Evolutionary conservation across 1,284 basidiomycete genomes (phyloP).

Genomic region (Malassezia yamatoensis): DNA sequence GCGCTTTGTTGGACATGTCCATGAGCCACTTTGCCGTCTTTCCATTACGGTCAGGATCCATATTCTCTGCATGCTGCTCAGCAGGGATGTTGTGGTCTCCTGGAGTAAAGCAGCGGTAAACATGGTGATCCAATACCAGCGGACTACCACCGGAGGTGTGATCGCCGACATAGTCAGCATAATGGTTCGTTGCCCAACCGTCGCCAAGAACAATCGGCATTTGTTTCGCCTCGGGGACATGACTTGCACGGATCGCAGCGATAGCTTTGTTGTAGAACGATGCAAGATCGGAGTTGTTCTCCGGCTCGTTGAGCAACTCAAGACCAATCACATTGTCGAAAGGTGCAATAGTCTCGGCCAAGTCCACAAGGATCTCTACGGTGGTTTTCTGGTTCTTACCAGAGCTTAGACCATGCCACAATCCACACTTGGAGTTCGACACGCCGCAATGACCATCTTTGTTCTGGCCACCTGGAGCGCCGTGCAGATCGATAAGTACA

Average conservation of each 20-base stretch:
- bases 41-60: constrained; percentile 23
- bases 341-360: constrained; percentile 45
- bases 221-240: constrained; percentile 17
- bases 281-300: constrained; percentile 47
- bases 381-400: constrained; percentile 46
- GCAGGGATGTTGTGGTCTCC: constrained; percentile 58
- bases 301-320: constrained; percentile 75
- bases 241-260: constrained; percentile 51
- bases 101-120: constrained; percentile 70
- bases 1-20: constrained; percentile 44
- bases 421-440: constrained; percentile 19
- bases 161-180: constrained; percentile 54
- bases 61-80: constrained; percentile 52
- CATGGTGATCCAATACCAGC: constrained; percentile 68
- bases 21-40: constrained; percentile 24
- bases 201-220: constrained; percentile 60
- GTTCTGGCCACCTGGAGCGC: constrained; percentile 59
- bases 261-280: constrained; percentile 53
- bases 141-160: constrained; percentile 46
- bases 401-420: constrained; percentile 42
- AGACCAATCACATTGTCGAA: constrained; percentile 66
- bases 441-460: constrained; percentile 48
- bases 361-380: constrained; percentile 57
- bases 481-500: constrained; percentile 59
- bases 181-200: constrained; percentile 64